These are phyloP conservation scores for Jaltomata sinuosa DNA, from an alignment of 257 asterid genomes.

Conservation along the genomic window DNA sequence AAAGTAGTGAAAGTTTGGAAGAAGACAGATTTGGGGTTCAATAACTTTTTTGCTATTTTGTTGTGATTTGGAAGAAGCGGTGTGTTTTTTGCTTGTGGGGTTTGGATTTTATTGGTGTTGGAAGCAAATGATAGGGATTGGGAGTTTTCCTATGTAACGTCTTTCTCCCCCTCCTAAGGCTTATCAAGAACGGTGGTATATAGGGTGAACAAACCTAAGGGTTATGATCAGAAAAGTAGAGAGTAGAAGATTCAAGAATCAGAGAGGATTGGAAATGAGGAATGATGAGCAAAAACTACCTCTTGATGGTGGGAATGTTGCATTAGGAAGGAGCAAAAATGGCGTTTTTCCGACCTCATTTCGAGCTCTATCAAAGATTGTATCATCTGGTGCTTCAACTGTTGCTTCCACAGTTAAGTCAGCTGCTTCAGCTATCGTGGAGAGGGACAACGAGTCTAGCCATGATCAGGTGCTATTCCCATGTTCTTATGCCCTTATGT, in stretches of 20 bases:
- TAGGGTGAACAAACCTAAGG: constrained; percentile 5
- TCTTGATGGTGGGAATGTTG: constrained; percentile 25
- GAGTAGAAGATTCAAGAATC: constrained; percentile 18
- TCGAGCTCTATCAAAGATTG: constrained; percentile 64
- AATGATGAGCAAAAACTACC: constrained; percentile 42
- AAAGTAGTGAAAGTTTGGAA: constrained; percentile 1
- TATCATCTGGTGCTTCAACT: constrained; percentile 72
- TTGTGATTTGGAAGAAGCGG: constrained; percentile 24
- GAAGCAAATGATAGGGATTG: constrained; percentile 32
- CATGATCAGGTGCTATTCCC: constrained; percentile 50
- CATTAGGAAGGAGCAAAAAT: constrained; percentile 21
- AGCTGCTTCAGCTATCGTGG: constrained; percentile 82
- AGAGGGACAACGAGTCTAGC: constrained; percentile 58
- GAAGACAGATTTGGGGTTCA: constrained; percentile 8
- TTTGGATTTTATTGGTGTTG: constrained; percentile 36
- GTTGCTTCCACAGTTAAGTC: constrained; percentile 85
- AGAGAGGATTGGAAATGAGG: constrained; percentile 35
- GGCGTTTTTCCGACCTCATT: constrained; percentile 63
- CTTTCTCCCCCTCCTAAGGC: neutral
- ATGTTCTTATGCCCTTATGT: neutral
- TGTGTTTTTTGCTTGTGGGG: constrained; percentile 12
- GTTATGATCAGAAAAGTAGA: constrained; percentile 31
- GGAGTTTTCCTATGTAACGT: neutral
- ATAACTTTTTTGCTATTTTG: constrained; percentile 6
- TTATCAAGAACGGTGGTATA: constrained; percentile 5